Evolutionary conservation across 768 basidiomycete species (phyloP), one percentile per base, ranked within the genome.

Genomic region (Panellus pusillus): DNA sequence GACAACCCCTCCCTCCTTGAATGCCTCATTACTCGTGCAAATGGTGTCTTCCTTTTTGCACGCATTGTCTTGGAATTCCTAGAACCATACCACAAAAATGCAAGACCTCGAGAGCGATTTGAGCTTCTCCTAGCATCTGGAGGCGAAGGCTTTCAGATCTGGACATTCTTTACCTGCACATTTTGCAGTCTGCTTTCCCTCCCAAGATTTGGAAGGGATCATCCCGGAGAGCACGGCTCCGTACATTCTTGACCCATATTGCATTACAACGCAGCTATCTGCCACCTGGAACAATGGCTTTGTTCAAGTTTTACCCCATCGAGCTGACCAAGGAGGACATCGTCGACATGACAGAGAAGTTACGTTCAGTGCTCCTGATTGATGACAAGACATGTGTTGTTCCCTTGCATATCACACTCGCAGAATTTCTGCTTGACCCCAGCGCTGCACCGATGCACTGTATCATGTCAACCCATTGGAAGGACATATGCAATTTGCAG

Each of bases 351-450:
- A 43, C 49, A 13, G 49, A 50, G 20, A 40, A 19, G 19, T 32
- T 50, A 32, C 49, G 49, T 43, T 43, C 49, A 17, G 41, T 17
- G 14, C 41, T 50, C 19, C 35, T 50, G 31, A 27, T 50, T 4
- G 32, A 50, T n/a, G 35, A 42, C 14, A 5, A 43, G 27, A 19
- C 31, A 14, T 12, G n/a, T 14, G 41, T 50, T 7, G 41, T 43
- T 19, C 41, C 49, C 24, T 20, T 50, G 14, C 49, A 50, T n/a
- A 39, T 39, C 13, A 50, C 48, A 18, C 41, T 50, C 39, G 12
- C 17, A 38, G 48, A 50, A 38, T 50, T 50, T 24, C 49, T 50
- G 35, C 32, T 43, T 50, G 49, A 50, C 49, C 31, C 2, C 5
- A 50, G 18, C 41, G 49, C 32, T 50, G 49, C 32, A 35, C 24